These are phyloP conservation scores for Phoma sp. DNA, from an alignment of 2,329 filamentous ascomycete genomes.

Conservation along the genomic window DNA sequence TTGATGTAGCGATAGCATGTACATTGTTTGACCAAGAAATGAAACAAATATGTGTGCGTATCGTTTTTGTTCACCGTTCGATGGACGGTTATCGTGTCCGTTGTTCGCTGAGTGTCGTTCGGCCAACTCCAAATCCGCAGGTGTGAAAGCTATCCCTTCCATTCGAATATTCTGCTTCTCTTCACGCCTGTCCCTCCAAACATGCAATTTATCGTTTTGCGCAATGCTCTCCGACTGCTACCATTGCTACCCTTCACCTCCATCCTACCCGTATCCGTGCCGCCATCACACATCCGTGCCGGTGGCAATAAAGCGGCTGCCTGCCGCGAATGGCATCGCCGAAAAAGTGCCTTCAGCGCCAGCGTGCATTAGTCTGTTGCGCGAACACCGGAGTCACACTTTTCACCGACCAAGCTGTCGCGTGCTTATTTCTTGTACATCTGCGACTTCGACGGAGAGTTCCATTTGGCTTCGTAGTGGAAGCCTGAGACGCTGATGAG, in stretches of 20 bases:
- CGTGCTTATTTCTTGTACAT: neutral
- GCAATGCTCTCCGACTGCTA: neutral
- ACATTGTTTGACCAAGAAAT: neutral
- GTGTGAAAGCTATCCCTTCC: too few species aligned
- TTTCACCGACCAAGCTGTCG: slow-evolving; percentile 4
- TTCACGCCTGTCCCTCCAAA: too few species aligned
- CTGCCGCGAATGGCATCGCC: slow-evolving; percentile 3
- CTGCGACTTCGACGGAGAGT: neutral
- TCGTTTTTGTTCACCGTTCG: too few species aligned
- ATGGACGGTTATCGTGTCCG: too few species aligned
- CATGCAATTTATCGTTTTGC: neutral
- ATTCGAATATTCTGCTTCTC: too few species aligned
- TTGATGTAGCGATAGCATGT: neutral
- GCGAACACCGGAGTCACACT: neutral
- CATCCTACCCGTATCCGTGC: neutral
- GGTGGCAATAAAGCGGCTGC: slow-evolving; percentile 11
- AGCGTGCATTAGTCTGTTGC: slow-evolving; percentile 7
- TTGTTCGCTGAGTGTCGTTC: too few species aligned
- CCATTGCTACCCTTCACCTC: neutral
- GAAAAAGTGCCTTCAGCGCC: slow-evolving; percentile 3
- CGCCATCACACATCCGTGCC: neutral
- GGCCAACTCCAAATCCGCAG: too few species aligned
- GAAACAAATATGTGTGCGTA: neutral
- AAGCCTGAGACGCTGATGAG: slow-evolving; percentile 10
- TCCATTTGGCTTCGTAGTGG: slow-evolving; percentile 1